Evolutionary conservation across 352 stramenopile genomes (phyloP), one percentile per base, ranked within the genome.

Genomic region (Pythium phragmiticola): DNA sequence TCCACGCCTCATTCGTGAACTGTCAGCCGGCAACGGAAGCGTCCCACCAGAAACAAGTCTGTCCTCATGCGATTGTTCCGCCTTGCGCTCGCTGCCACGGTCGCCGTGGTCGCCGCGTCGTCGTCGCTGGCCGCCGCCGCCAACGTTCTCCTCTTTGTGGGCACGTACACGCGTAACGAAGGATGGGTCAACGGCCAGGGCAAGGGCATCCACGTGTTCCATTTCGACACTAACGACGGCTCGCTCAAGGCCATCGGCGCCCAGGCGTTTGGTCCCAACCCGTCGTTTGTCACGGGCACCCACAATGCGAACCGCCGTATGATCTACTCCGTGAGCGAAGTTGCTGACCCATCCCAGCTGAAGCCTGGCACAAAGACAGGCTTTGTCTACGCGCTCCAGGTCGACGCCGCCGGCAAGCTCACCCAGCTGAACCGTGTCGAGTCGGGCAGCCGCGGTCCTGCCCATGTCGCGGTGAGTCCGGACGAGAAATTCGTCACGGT

Each of bases 101-200:
- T 57, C 34, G 51, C 51, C n/a, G 42, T 42, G 16, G 42, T 43
- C 26, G 54, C 41, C 17, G 14, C 54, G 28, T 28, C 28, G 26
- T 7, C 53, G 53, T 41, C 37, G 23, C 13, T n/a, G 23, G 26
- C 47, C 39, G 33, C 19, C n/a, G 36, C 36, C 36, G 16, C 39
- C 53, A 45, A 7, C 17, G 34, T 42, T 7, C 33, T 45, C 30
- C 56, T 91, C 36, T 86, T 84, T 53, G 80, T 74, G 2, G 80
- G 68, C 33, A 82, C 73, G 11, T 91, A 87, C 69, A 87, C 82
- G 21, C 76, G 77, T 16, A 75, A 89, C 52, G 80, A 89, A 76
- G 75, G 74, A 26, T 86, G 80, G 73, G 70, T 91, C 45, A 80
- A 89, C 63, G 82, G 82, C 60, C 84, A 72, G 28, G 77, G 78